Conservation (phyloP, 306 rosid genomes). For the Prunus padus region DNA sequence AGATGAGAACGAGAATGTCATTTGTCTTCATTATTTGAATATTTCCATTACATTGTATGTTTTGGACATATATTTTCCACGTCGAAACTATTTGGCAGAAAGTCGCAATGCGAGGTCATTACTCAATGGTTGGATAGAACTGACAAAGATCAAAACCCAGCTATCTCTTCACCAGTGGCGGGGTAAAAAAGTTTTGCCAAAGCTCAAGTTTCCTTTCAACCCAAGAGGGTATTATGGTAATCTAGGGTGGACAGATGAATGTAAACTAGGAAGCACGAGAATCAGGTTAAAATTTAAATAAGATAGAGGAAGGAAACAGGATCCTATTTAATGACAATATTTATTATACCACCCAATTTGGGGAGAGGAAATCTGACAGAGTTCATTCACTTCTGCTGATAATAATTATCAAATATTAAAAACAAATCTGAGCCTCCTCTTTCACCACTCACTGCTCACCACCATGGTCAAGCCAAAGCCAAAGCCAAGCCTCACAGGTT, state of each 20-base stretch:
- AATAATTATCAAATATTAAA: conserved; percentile 29
- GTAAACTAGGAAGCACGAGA: background rate
- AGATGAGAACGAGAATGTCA: no score
- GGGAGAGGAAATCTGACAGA: conserved; percentile 37
- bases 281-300: background rate
- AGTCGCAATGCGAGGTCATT: no score
- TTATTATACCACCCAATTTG: conserved; percentile 33
- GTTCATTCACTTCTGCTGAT: conserved; percentile 33
- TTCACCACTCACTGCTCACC: conserved; percentile 12
- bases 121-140: no score
- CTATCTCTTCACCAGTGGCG: background rate
- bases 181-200: background rate
- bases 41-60: no score
- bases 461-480: background rate
- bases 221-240: background rate
- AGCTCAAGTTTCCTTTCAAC: background rate
- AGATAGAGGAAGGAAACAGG: conserved; percentile 10
- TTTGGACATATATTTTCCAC: no score
- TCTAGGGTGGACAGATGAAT: background rate
- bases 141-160: no score
- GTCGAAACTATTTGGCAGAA: no score
- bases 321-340: conserved; percentile 38
- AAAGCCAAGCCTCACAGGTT: background rate
- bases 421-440: conserved; percentile 30
- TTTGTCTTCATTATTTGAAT: no score